Base-by-base conservation (phyloP, 768 basidiomycete genomes). In the Kwoniella shandongensis region DNA sequence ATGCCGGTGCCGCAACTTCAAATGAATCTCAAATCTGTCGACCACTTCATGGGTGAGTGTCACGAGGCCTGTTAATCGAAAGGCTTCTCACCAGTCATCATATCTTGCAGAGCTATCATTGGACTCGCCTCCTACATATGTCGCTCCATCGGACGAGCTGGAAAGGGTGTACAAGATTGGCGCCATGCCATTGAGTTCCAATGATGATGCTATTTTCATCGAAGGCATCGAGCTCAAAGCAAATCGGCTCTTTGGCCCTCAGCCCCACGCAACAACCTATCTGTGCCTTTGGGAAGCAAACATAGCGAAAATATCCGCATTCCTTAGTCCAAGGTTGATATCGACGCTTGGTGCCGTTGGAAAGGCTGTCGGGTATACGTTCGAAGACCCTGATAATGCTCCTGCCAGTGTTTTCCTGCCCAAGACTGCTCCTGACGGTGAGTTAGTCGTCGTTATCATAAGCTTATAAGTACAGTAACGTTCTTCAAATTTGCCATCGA, bases 241-340 rank as follows among this genome's bases (percentile, higher is more conserved):
- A 1, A 83, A 96, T 70, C 84, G 93, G 23, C 78, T 98, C 11
- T 94, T 96, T 69, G 94, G 94, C 7, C 89, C 89, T 12, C 84
- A 85, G 56, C 94, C 94, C 6, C 82, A 83, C 2, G 88, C 88
- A 0, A 78, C 88, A 1, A 86, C 91, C 1, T 98, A 98, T 69
- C 79, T 94, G 4, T 97, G 93, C 71, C 82, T 96, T 13, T 98
- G 94, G 94, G 91, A 94, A 68, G 83, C 93, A 42, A 78, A 78
- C n/a, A 32, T 91, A 17, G 90, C 90, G 5, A 71, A 80, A 30
- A 70, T 89, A 44, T 85, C 84, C 66, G 81, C 81, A 0, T 68
- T 81, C 23, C 59, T 86, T 18, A 82, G 86, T 1, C 83, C 85
- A 7, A 71, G 76, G 15, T 82, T 89, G 27, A 39, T 62, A 78